Percentiles rank a stretch among this genome's conserved stretches.
phyloP scores from a whole-genome alignment of 257 asterid species.

The Schizonepeta tenuifolia region DNA sequence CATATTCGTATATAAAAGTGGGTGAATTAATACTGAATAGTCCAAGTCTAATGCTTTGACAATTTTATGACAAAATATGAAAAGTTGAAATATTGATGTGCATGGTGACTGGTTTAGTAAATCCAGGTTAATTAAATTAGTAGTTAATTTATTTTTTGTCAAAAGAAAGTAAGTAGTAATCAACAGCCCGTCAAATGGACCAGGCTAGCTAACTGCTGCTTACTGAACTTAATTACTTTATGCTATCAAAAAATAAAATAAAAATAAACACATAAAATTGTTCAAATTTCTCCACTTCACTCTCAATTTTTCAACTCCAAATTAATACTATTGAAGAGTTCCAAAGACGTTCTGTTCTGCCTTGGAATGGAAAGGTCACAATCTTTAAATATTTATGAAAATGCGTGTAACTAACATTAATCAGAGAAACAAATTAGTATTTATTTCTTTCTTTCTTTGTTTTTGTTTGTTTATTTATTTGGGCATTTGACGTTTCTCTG shows the following conservation, averaged over 20 bases:
- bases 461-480: no score
- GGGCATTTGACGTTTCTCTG: no score
- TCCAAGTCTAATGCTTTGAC: constrained; percentile 24
- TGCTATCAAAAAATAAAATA: background rate
- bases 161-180: background rate
- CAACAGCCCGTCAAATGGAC: constrained; percentile 34
- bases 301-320: constrained; percentile 28
- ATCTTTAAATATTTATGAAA: constrained; percentile 14
- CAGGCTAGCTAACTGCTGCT: constrained; percentile 23
- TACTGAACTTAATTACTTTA: background rate
- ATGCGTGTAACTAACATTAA: constrained; percentile 10
- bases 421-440: background rate
- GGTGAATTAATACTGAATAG: background rate
- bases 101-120: background rate
- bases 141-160: background rate
- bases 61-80: background rate
- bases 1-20: background rate
- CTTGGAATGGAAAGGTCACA: constrained; percentile 6
- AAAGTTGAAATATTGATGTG: constrained; percentile 18
- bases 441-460: background rate
- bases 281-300: constrained; percentile 35
- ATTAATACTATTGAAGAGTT: background rate
- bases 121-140: constrained; percentile 15
- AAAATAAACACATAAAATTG: background rate
- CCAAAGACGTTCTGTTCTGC: constrained; percentile 20